Base-by-base conservation (phyloP, 257 asterid genomes). In the Penstemon barbatus region DNA sequence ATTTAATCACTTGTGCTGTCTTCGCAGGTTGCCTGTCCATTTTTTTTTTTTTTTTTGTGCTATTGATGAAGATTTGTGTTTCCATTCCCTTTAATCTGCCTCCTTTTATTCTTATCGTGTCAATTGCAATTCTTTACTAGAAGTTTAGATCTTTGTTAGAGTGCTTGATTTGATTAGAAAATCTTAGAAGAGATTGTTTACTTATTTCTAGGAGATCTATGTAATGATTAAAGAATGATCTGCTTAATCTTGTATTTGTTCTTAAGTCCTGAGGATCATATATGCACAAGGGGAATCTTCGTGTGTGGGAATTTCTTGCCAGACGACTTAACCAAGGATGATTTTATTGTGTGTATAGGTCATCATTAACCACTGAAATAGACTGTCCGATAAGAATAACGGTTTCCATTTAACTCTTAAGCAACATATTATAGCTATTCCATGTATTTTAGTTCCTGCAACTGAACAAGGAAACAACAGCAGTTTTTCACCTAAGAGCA, bases 141-240 rank as follows among this genome's bases (percentile, higher is more conserved):
- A 56, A 62, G 48, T 72, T 56, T 62, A 37, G 9, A 45, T 41
- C 11, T 56, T 12, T 48, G 8, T 46, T 66, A 57, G 25, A 51
- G 80, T 25, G 33, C 19, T 59, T 61, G 58, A 38, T 45, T 71
- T 48, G 62, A 72, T 52, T 33, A 48, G 66, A 44, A 44, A 54
- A 49, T 19, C 36, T 33, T 42, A 61, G 43, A 56, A 59, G 38
- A 18, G 25, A 77, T 44, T 9, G n/a, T 64, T 18, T 38, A 54
- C 7, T 43, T 43, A 51, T 54, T 64, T 19, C 42, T 57, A 39
- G 68, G 49, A 13, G 19, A 55, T 48, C 7, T 66, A 25, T 67
- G 15, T 15, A 40, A 56, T 12, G 18, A 25, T 1, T 25, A 1
- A 25, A 25, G 56, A 36, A 33, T 25, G 56, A 63, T 49, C 5